Percentiles rank a stretch among this genome's conserved stretches.
These are phyloP conservation scores for Kazachstania martiniae DNA, from an alignment of 805 yeast genomes.

Conservation along the genomic window DNA sequence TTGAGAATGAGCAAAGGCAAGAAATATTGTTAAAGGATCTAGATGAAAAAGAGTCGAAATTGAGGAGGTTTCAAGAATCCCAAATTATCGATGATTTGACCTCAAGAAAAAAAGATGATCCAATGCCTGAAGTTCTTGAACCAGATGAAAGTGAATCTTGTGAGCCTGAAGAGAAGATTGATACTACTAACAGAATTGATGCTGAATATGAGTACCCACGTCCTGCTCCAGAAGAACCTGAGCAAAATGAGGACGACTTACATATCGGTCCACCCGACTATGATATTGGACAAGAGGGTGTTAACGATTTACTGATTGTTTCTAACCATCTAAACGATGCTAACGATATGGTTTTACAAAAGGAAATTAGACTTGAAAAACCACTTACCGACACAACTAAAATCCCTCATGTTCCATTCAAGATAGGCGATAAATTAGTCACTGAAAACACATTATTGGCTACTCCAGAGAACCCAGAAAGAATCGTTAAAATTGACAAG, in stretches of 20 bases:
- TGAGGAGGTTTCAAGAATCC: conserved; percentile 15
- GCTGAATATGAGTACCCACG: too few species aligned
- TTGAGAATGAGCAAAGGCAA: conserved; percentile 22
- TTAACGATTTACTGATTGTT: too few species aligned
- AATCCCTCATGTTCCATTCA: conserved; percentile 9
- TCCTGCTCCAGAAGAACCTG: not conserved
- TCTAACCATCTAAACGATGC: conserved; percentile 5
- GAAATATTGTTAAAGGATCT: conserved; percentile 12
- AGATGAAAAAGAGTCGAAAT: conserved; percentile 15
- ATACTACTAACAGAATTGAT: too few species aligned
- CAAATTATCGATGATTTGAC: conserved; percentile 10
- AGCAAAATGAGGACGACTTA: not conserved
- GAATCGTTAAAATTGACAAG: conserved; percentile 16
- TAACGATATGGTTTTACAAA: conserved; percentile 2
- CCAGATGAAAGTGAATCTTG: not conserved
- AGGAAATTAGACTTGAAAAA: conserved; percentile 2
- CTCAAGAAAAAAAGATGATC: not conserved
- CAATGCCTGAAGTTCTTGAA: conserved; percentile 1
- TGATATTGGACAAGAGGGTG: not conserved
- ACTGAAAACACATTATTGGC: conserved; percentile 9
- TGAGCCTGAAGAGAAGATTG: not conserved
- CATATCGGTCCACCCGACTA: too few species aligned
- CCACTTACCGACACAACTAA: conserved; percentile 10
- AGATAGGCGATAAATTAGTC: not conserved
- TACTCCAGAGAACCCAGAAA: conserved; percentile 24